Conservation (phyloP, 2,329 filamentous ascomycete genomes). For the Cladophialophora yegresii region DNA sequence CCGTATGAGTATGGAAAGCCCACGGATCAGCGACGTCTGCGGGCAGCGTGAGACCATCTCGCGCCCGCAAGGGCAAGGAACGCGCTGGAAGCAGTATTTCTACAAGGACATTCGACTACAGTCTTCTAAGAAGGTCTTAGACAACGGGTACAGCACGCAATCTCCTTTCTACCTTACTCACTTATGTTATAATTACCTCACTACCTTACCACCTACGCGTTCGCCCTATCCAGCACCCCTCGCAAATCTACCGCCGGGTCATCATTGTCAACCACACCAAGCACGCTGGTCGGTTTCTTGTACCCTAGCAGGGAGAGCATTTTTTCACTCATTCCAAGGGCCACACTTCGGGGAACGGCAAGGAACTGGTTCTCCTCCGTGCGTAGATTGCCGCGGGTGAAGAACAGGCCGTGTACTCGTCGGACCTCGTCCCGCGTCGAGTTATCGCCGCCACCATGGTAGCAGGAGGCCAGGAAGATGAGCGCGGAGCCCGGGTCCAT, state of each 20-base stretch:
- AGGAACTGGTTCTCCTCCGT: conserved; percentile 39
- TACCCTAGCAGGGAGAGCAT: conserved; percentile 43
- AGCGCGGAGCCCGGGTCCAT: conserved; percentile 44
- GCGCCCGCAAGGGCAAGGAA: too few relatives aligned
- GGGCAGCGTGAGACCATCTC: too few relatives aligned
- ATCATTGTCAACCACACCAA: conserved; percentile 43
- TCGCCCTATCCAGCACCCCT: conserved; percentile 26
- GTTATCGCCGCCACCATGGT: conserved; percentile 41
- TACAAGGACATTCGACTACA: too few relatives aligned
- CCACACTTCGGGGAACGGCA: conserved; percentile 30
- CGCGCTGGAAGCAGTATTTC: too few relatives aligned
- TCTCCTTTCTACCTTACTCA: too few relatives aligned
- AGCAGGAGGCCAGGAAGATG: conserved; percentile 42
- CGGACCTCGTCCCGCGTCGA: conserved; percentile 33
- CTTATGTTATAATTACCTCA: background rate
- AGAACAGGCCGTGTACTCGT: conserved; percentile 36
- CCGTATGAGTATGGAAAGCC: too few relatives aligned
- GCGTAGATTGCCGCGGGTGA: conserved; percentile 31
- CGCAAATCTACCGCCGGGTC: conserved; percentile 36
- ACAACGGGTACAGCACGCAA: too few relatives aligned
- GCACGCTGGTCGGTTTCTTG: conserved; percentile 39
- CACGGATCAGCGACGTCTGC: too few relatives aligned
- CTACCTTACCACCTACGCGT: background rate
- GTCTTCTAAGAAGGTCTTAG: too few relatives aligned
- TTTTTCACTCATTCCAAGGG: conserved; percentile 40